A percentile compares a stretch with the other conserved stretches of the same genome.
These are phyloP conservation scores for Ogataea methanolica DNA, from an alignment of 805 yeast genomes.

Conservation along the genomic window DNA sequence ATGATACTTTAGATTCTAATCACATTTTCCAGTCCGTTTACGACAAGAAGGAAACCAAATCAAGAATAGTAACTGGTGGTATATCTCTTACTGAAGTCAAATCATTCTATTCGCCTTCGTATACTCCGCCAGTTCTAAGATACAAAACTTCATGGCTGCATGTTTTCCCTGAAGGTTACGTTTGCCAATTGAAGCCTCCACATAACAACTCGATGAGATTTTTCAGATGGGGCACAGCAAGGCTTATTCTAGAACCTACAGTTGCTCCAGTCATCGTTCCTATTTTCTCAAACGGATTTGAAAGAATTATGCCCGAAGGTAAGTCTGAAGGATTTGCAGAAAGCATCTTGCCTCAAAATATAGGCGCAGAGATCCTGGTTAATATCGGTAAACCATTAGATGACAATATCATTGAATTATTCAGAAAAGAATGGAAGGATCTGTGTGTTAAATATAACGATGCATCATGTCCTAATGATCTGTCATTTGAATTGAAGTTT, in stretches of 20 bases:
- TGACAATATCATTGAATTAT: constrained; percentile 52
- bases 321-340: constrained; percentile 50
- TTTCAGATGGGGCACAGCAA: constrained; percentile 92
- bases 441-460: constrained; percentile 54
- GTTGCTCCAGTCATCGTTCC: constrained; percentile 85
- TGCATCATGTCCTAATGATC: constrained; percentile 47
- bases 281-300: constrained; percentile 80
- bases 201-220: constrained; percentile 84
- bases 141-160: constrained; percentile 84
- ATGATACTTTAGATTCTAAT: constrained; percentile 53
- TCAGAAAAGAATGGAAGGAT: constrained; percentile 65
- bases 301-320: constrained; percentile 78
- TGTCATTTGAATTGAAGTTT: constrained; percentile 54
- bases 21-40: constrained; percentile 21
- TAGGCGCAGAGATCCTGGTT: constrained; percentile 65
- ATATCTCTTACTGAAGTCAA: constrained; percentile 9
- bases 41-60: background rate
- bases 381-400: constrained; percentile 69
- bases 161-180: constrained; percentile 92
- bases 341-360: constrained; percentile 55
- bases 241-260: constrained; percentile 78
- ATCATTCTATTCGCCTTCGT: constrained; percentile 27
- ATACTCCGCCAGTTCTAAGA: constrained; percentile 54
- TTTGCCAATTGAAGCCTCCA: constrained; percentile 78
- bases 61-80: background rate